Evolutionary conservation across 192 early-diverging fungal species (phyloP), one percentile per base, ranked within the genome.

Genomic region (Coemansia erecta): DNA sequence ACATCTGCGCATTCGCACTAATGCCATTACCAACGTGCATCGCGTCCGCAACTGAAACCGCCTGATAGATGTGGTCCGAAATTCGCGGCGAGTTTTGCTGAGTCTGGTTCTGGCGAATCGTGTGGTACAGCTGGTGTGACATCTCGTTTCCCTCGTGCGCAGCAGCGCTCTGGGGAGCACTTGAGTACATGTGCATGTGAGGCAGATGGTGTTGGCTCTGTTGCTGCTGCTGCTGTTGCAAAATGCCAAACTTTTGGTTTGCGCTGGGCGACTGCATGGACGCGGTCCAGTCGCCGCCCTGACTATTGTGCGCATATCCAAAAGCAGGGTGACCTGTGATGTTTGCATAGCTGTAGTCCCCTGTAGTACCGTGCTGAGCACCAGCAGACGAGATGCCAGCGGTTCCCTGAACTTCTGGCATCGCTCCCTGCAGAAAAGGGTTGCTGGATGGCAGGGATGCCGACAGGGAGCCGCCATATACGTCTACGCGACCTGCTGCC

Each of bases 401-500:
- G 21, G 31, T 14, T 39, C 35, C 18, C 11, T 46, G 46, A n/a
- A 9, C 39, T 19, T 5, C 37, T 1, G 56, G 7, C 24, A 56
- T 19, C 6, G 48, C 46, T 43, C 66, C 54, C 6, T 68, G 62
- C 41, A 72, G 11, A 17, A 62, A 66, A 1, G 66, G 66, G 40
- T 63, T 63, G 6, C 59, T 51, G 13, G 70, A 64, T 9, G 75
- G 70, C 43, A 78, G 37, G 14, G 69, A 68, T 13, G 69, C 52
- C 17, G 76, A 67, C 45, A 77, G 35, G 33, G 58, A 54, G 50
- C 56, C 57, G 42, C 48, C 55, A 47, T 63, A 55, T 24, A 61
- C 22, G 12, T 58, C 66, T 28, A 41, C 53, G 41, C 60, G 47
- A 17, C 60, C 44, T 8, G 55, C 40, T 37, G 35, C 35, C 35